Evolutionary conservation across 257 asterid genomes (phyloP), one percentile per base, ranked within the genome.

Genomic region (Henckelia pumila): DNA sequence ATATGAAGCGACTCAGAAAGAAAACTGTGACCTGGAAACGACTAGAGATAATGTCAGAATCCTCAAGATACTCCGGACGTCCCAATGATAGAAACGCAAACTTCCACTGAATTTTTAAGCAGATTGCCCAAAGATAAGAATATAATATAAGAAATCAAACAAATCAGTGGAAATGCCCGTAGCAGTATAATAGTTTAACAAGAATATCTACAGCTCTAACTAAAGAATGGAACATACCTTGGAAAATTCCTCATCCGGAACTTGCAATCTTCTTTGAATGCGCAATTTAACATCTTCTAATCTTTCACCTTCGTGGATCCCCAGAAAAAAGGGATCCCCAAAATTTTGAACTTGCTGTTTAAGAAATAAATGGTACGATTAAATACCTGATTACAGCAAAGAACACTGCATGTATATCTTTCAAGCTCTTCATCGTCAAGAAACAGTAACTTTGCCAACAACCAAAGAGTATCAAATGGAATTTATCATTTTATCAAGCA

Each of bases 61-160:
- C 96, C 83, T 84, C 83, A 44, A 88, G 87, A 78, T 88, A 88
- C 81, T 86, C 94, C 0, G 94, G 88, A 29, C 89, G 87, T 63
- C 95, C 91, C 81, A 79, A 57, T 22, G 91, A 81, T 72, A 84
- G 30, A 63, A 88, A 83, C 16, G 96, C 94, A 76, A 84, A 84
- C 84, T 78, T 86, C 96, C 96, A 88, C 94, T 84, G 79, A 24
- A 69, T n/a, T 66, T 69, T 63, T 21, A 30, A 74, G 56, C 28
- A 72, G 26, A 44, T 32, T 14, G 30, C 1, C 26, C 66, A 59
- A 47, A 25, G 55, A 44, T 66, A 14, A 66, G 44, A 49, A 63
- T 33, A 52, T 19, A 37, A 11, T 49, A 9, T 9, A 22, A 44
- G 56, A 32, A 21, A 14, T 56, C 53, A 33, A 47, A 58, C 55